Base-by-base conservation (phyloP, 768 basidiomycete species). In the Strobilomyces echinocephalus region DNA sequence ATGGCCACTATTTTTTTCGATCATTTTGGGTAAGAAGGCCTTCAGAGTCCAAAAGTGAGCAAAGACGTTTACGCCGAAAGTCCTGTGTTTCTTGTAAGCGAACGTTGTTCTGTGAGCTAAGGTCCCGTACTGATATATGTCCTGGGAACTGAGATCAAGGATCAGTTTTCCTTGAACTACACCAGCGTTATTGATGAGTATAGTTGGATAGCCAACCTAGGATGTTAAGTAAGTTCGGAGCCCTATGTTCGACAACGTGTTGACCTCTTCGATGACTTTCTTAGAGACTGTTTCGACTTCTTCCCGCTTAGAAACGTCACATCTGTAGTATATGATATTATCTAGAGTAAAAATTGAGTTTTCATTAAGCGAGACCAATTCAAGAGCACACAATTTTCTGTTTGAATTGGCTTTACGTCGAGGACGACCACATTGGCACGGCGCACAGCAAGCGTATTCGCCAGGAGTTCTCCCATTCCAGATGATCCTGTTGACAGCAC, bases 151-250 rank as follows among this genome's bases (percentile, higher is more conserved):
- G 53, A 97, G 74, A 63, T 97, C 94, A 12, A 95, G 72, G 31
- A 99, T 72, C 2, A 85, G 72, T 62, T 94, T 95, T 24, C 94
- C 93, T 71, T 94, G 90, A 24, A 89, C 91, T 53, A 97, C 84
- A 18, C 95, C 97, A 0, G 95, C 97, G 65, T 95, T 97, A 73
- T 97, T 98, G 61, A 99, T 76, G 21, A 99, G 73, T 36, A 97
- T 79, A 0, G 97, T 97, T 0, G 91, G 91, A 54, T 88, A 79
- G 4, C 91, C 95, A 49, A 95, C 77, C 91, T 95, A 60, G 31
- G 26, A 30, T 41, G 42, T 45, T 49, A 45, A 30, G 54, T 56
- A 21, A 51, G 33, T 26, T 35, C 26, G 20, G 20, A 28, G 20
- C 33, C 7, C 10, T 26, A 41, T 8, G 21, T 46, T 14, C 31